A percentile compares a stretch with the other conserved stretches of the same genome.
Evolutionary conservation across 768 basidiomycete genomes (phyloP).

Genomic region (Thelephora aurantiotincta): DNA sequence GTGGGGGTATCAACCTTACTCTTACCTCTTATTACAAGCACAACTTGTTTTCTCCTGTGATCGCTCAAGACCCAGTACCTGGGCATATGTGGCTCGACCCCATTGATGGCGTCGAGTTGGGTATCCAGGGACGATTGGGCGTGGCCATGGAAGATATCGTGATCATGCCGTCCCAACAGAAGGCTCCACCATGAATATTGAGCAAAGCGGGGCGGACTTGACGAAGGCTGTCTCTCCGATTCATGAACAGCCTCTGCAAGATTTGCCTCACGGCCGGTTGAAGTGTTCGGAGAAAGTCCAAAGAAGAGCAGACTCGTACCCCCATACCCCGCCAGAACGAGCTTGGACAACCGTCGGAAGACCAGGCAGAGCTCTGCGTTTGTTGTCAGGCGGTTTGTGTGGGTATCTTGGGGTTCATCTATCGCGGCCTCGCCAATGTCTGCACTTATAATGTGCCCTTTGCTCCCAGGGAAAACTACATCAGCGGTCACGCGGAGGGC

Average conservation of each 20-base stretch:
- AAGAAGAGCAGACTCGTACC: slow-evolving; percentile 75
- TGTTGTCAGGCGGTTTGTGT: slow-evolving; percentile 13
- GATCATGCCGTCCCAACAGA: slow-evolving; percentile 65
- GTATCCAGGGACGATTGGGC: background rate
- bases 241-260: slow-evolving; percentile 56
- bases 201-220: slow-evolving; percentile 4
- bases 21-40: slow-evolving; percentile 37
- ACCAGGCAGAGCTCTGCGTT: slow-evolving; percentile 48
- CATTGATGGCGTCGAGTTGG: slow-evolving; percentile 20
- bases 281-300: slow-evolving; percentile 32
- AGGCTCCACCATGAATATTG: slow-evolving; percentile 76
- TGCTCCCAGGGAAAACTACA: slow-evolving; percentile 49
- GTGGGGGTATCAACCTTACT: background rate
- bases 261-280: slow-evolving; percentile 40
- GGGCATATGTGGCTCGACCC: slow-evolving; percentile 60
- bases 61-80: slow-evolving; percentile 81
- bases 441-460: slow-evolving; percentile 65
- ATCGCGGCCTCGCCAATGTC: slow-evolving; percentile 53
- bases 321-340: slow-evolving; percentile 76
- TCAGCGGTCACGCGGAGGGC: slow-evolving; percentile 43
- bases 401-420: slow-evolving; percentile 15
- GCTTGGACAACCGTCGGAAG: slow-evolving; percentile 66
- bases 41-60: slow-evolving; percentile 57
- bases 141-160: slow-evolving; percentile 45
- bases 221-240: slow-evolving; percentile 39